phyloP scores from a whole-genome alignment of 345 rosid genomes.

The Orychophragmus violaceus region DNA sequence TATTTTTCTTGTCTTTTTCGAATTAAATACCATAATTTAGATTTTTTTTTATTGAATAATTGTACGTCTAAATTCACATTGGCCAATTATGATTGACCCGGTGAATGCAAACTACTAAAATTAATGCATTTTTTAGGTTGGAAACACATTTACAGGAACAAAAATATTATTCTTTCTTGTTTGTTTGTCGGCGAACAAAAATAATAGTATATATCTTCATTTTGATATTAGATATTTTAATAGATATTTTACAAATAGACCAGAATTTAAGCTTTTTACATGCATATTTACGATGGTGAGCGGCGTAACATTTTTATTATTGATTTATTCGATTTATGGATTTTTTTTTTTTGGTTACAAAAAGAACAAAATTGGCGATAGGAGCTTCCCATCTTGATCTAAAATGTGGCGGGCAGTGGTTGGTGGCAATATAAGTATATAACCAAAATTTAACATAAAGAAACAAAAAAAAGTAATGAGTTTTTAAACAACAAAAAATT shows the following conservation, averaged over 20 bases:
- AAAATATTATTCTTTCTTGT: background rate
- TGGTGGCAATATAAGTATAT: slow-evolving; percentile 26
- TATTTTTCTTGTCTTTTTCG: slow-evolving; percentile 16
- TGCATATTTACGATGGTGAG: slow-evolving; percentile 16
- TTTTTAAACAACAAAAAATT: background rate
- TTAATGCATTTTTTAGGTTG: slow-evolving; percentile 9
- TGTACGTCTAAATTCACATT: background rate
- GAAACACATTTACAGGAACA: background rate
- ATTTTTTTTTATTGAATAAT: slow-evolving; percentile 3
- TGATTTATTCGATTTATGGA: slow-evolving; percentile 10
- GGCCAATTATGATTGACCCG: slow-evolving; percentile 12
- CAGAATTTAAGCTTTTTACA: slow-evolving; percentile 12
- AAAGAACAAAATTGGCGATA: slow-evolving; percentile 12
- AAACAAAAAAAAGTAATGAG: slow-evolving; percentile 13
- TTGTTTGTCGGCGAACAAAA: background rate
- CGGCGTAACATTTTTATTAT: slow-evolving; percentile 4
- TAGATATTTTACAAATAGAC: slow-evolving; percentile 9
- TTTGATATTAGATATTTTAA: background rate
- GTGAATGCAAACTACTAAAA: background rate
- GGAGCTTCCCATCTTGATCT: slow-evolving; percentile 22
- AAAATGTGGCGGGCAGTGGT: slow-evolving; percentile 28
- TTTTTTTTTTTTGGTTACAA: background rate
- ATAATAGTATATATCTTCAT: background rate
- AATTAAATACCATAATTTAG: slow-evolving; percentile 17
- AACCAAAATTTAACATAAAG: slow-evolving; percentile 24